These are phyloP conservation scores for Choanephora cucurbitarum DNA, from an alignment of 371 early-diverging fungal species.

Conservation along the genomic window DNA sequence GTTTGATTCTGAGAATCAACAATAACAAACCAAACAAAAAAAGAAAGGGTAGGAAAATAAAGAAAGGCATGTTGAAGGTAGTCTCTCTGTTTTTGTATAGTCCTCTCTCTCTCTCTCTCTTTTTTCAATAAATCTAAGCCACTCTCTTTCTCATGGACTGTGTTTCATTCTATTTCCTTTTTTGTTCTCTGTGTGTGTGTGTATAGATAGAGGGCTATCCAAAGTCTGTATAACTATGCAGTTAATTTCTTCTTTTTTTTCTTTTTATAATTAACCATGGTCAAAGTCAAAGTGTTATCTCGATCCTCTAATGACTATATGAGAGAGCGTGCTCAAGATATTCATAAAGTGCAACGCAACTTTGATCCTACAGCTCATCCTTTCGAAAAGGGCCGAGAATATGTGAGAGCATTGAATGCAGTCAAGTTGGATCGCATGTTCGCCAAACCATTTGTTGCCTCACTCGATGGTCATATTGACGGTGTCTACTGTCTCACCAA, in stretches of 20 bases:
- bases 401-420: constrained; percentile 95
- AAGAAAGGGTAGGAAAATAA: no score
- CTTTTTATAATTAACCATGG: constrained; percentile 36
- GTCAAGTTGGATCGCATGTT: constrained; percentile 97
- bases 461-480: constrained; percentile 91
- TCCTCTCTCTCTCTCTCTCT: background rate
- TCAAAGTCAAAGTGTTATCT: constrained; percentile 86
- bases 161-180: constrained; percentile 2
- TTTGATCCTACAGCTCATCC: constrained; percentile 93
- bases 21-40: constrained; percentile 9
- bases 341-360: constrained; percentile 89
- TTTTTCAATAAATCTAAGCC: background rate
- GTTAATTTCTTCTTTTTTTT: constrained; percentile 2
- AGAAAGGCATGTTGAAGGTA: no score
- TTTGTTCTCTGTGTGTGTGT: background rate
- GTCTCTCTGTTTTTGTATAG: background rate
- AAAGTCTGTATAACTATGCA: no score
- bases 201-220: no score
- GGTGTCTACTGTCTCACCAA: constrained; percentile 97
- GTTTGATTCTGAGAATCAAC: constrained; percentile 31
- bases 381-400: constrained; percentile 96
- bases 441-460: constrained; percentile 97
- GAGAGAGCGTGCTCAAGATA: constrained; percentile 86
- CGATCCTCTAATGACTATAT: constrained; percentile 79
- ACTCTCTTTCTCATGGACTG: background rate